Percentiles rank a stretch among this genome's conserved stretches.
phyloP scores from a whole-genome alignment of 2,329 filamentous ascomycete genomes.

The Biscogniauxia mediterranea region DNA sequence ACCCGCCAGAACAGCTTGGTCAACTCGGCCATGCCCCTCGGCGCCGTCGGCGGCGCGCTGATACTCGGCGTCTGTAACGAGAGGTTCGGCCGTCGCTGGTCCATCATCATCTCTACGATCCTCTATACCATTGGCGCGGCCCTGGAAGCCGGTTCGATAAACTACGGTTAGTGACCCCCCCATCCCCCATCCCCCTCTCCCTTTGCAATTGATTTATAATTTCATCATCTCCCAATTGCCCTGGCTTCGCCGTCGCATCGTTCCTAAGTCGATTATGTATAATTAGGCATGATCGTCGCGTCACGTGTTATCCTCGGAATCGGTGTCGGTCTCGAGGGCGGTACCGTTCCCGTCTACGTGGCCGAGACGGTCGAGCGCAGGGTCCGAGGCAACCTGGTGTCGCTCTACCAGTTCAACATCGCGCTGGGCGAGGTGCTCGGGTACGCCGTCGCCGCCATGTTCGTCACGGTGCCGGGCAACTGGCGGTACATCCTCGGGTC shows the following conservation, averaged over 20 bases:
- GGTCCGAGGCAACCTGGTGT: slow-evolving; percentile 70
- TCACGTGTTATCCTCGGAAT: slow-evolving; percentile 67
- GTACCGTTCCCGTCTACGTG: slow-evolving; percentile 73
- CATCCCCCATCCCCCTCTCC: not conserved
- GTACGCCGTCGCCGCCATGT: slow-evolving; percentile 71
- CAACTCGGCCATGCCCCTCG: slow-evolving; percentile 69
- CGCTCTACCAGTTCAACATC: slow-evolving; percentile 74
- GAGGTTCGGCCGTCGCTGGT: slow-evolving; percentile 62
- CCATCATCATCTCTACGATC: slow-evolving; percentile 67
- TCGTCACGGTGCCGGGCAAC: slow-evolving; percentile 65
- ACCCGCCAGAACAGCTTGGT: slow-evolving; percentile 61
- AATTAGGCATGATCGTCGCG: slow-evolving; percentile 67
- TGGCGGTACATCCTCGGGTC: slow-evolving; percentile 75
- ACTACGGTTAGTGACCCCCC: slow-evolving; percentile 48
- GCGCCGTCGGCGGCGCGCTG: slow-evolving; percentile 68
- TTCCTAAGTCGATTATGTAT: not conserved
- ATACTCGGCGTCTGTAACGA: slow-evolving; percentile 67
- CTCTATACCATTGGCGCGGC: slow-evolving; percentile 70
- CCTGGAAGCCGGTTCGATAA: slow-evolving; percentile 65
- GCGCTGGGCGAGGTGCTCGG: slow-evolving; percentile 72
- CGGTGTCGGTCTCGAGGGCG: slow-evolving; percentile 71
- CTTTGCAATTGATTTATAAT: not conserved
- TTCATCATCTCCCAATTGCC: no score
- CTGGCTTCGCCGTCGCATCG: not conserved
- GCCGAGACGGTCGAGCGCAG: slow-evolving; percentile 68